Conservation (phyloP, 140 eudicot genomes). For the Senecio squalidus region DNA sequence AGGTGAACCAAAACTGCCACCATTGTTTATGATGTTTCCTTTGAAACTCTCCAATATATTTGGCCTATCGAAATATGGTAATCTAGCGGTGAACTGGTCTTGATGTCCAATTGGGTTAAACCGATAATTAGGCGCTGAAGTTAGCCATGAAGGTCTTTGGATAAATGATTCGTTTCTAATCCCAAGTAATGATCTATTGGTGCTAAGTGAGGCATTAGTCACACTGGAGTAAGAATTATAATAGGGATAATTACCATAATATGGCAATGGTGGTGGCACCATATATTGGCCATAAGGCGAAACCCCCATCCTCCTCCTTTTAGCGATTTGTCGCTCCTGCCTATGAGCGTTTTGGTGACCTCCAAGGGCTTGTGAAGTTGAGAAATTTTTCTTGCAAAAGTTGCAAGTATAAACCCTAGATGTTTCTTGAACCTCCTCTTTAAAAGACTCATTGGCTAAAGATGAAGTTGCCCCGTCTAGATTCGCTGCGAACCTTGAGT, state of each 20-base stretch:
- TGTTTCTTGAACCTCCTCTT: conserved; percentile 25
- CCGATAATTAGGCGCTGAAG: conserved; percentile 28
- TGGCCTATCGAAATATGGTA: conserved; percentile 20
- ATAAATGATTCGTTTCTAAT: conserved; percentile 30
- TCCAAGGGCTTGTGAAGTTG: conserved; percentile 63
- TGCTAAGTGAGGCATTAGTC: conserved; percentile 12
- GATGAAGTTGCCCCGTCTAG: conserved; percentile 26
- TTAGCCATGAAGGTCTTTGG: conserved; percentile 43
- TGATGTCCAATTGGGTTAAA: conserved; percentile 12
- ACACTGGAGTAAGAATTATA: conserved; percentile 22
- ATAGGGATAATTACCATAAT: conserved; percentile 27
- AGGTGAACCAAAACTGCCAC: conserved; percentile 17
- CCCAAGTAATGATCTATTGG: conserved; percentile 31
- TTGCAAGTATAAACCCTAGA: conserved; percentile 48
- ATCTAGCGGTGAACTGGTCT: conserved; percentile 22
- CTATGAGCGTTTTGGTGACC: conserved; percentile 76
- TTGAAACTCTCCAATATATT: conserved; percentile 29
- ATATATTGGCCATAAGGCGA: conserved; percentile 38
- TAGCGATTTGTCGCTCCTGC: conserved; percentile 54
- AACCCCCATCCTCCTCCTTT: conserved; percentile 40
- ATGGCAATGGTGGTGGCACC: conserved; percentile 20
- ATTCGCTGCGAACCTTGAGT: conserved; percentile 5
- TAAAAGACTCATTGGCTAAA: conserved; percentile 37
- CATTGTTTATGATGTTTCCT: conserved; percentile 14
- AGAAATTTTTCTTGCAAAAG: conserved; percentile 52